Conservation (phyloP, 768 basidiomycete species). For the Clitopilus hobsonii region DNA sequence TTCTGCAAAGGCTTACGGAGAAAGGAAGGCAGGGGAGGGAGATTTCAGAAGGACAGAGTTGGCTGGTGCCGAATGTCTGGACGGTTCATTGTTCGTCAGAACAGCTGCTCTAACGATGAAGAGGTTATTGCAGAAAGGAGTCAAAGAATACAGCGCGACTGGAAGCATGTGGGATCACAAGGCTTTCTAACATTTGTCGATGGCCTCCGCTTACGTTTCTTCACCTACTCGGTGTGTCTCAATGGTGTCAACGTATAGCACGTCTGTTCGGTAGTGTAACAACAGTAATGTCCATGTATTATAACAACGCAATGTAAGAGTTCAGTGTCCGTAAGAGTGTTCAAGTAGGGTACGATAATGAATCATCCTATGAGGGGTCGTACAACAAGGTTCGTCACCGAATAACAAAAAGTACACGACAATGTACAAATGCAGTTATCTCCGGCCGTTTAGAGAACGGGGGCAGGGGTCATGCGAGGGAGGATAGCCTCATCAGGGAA, state of each 20-base stretch:
- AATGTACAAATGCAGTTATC: too few species aligned
- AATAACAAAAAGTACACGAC: not conserved
- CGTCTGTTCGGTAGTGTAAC: too few species aligned
- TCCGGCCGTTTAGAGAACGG: not conserved
- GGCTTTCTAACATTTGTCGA: not conserved
- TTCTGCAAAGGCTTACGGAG: slow-evolving; percentile 18
- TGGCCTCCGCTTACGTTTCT: not conserved
- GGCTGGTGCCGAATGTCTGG: not conserved
- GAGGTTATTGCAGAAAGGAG: not conserved
- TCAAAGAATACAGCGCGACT: not conserved
- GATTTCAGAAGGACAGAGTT: not conserved
- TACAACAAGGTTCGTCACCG: not conserved
- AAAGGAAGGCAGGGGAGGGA: not conserved
- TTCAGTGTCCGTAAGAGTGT: not conserved
- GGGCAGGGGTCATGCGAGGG: not conserved
- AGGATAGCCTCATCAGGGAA: not conserved
- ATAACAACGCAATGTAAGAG: not conserved
- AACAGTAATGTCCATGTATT: not conserved
- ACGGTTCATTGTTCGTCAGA: slow-evolving; percentile 1
- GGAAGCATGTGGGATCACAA: not conserved
- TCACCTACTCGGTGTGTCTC: too few species aligned
- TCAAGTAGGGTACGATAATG: not conserved
- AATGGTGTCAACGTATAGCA: too few species aligned
- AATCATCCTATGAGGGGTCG: not conserved
- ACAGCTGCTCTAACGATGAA: not conserved